These are phyloP conservation scores for Pichia rugopelliculosa DNA, from an alignment of 805 yeast species.

Conservation along the genomic window DNA sequence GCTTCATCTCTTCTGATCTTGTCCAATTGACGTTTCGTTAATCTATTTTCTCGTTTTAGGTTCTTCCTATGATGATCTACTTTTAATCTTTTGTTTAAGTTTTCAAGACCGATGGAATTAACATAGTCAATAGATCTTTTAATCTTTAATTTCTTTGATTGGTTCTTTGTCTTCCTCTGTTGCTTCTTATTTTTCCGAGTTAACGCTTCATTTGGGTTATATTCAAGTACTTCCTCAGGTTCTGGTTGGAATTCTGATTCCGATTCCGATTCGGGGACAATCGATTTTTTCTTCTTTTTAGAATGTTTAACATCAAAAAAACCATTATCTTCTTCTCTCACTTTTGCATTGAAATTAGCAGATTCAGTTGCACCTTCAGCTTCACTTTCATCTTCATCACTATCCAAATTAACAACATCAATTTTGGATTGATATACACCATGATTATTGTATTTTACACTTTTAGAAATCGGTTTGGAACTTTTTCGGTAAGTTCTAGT, in stretches of 20 bases:
- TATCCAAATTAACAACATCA: not conserved
- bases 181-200: too few relatives aligned
- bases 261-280: not conserved
- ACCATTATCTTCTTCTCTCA: not conserved
- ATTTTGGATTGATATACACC: not conserved
- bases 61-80: not conserved
- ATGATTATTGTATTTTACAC: not conserved
- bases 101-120: not conserved
- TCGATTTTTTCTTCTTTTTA: not conserved
- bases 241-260: constrained; percentile 1
- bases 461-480: not conserved
- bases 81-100: not conserved
- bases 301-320: not conserved
- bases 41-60: not conserved
- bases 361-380: not conserved
- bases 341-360: not conserved
- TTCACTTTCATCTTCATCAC: not conserved
- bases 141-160: not conserved
- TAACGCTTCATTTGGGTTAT: not conserved
- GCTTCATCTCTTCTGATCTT: not conserved
- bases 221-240: not conserved
- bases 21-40: not conserved
- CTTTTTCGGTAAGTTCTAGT: not conserved
- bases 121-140: not conserved
- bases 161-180: not conserved